Percentiles rank a stretch among this genome's conserved stretches.
Conservation (phyloP, 2,329 filamentous ascomycete genomes). For the Hypoxylon sp. region DNA sequence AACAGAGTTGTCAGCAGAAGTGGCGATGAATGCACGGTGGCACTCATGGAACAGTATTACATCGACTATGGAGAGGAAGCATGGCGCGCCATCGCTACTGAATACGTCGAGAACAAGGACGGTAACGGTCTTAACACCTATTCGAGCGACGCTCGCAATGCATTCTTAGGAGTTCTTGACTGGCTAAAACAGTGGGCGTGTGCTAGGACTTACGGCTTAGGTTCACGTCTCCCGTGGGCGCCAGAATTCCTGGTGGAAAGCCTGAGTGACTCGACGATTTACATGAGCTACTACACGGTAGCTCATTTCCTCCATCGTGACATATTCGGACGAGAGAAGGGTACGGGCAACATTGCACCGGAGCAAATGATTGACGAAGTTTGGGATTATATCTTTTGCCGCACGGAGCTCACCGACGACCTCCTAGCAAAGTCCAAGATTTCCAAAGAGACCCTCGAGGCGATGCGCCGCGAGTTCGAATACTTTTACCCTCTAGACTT, state of each 20-base stretch:
- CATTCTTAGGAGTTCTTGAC: constrained; percentile 86
- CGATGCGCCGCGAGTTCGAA: constrained; percentile 91
- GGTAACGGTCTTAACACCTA: constrained; percentile 83
- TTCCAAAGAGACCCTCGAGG: constrained; percentile 78
- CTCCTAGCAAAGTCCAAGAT: constrained; percentile 78
- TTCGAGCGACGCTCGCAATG: constrained; percentile 64
- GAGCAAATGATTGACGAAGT: constrained; percentile 95
- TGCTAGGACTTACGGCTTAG: constrained; percentile 89
- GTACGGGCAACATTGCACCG: constrained; percentile 76
- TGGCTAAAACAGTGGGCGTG: constrained; percentile 99
- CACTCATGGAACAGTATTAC: constrained; percentile 97
- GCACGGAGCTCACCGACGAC: constrained; percentile 77
- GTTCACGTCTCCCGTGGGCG: constrained; percentile 96
- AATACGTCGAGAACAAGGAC: constrained; percentile 77
- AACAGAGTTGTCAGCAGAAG: constrained; percentile 89
- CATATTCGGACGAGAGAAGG: constrained; percentile 83
- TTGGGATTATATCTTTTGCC: constrained; percentile 95
- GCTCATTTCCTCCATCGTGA: constrained; percentile 82
- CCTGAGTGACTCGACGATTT: constrained; percentile 92
- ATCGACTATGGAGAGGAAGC: constrained; percentile 93
- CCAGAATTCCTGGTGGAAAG: constrained; percentile 90
- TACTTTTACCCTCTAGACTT: constrained; percentile 98
- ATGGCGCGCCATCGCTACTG: constrained; percentile 83
- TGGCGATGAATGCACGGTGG: constrained; percentile 92
- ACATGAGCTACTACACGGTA: constrained; percentile 85